Base-by-base conservation (phyloP, 495 filamentous ascomycete genomes). In the Bryoglossum gracile region DNA sequence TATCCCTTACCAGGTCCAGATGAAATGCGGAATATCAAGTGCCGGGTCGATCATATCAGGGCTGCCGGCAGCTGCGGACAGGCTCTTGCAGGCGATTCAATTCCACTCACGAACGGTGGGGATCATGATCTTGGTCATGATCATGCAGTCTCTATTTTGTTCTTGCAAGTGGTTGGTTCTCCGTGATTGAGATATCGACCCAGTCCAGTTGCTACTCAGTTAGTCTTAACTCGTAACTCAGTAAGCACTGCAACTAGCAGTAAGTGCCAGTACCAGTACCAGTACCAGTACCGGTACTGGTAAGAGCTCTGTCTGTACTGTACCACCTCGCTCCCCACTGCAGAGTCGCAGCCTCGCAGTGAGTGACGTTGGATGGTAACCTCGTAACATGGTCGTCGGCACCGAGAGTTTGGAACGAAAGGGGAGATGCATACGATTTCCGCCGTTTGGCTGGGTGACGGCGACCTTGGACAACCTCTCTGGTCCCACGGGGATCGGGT, bases 361-460 rank as follows among this genome's bases (percentile, higher is more conserved):
- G 23, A 28, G 40, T 46, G 43, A 46, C 28, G 43, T 34, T 46
- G 43, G 25, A 34, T 30, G 26, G 6, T 30, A 13, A 30, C 26
- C 13, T 30, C 23, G 37, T 49, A 24, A 49, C 46, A 49, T 33
- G 25, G 8, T 16, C 18, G 18, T 37, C 18, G 36, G 35, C 46
- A 14, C 46, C 46, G 46, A 49, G 46, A 22, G 35, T 19, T 16
- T 49, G 46, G 45, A 32, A 32, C 24, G 11, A 28, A 34, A 41
- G 46, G 46, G 46, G 22, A 35, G 22, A n/a, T 41, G 46, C 37
- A 42, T 30, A 22, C 32, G 46, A 33, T 14, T 49, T 23, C 14
- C 37, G 23, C 25, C 33, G 46, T 49, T 49, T 49, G 36, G 46
- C 25, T 30, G 26, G 13, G 13, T 13, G 26, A 30, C 26, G 26